Conservation (phyloP, 2,329 filamentous ascomycete genomes). For the Aplosporella prunicola region DNA sequence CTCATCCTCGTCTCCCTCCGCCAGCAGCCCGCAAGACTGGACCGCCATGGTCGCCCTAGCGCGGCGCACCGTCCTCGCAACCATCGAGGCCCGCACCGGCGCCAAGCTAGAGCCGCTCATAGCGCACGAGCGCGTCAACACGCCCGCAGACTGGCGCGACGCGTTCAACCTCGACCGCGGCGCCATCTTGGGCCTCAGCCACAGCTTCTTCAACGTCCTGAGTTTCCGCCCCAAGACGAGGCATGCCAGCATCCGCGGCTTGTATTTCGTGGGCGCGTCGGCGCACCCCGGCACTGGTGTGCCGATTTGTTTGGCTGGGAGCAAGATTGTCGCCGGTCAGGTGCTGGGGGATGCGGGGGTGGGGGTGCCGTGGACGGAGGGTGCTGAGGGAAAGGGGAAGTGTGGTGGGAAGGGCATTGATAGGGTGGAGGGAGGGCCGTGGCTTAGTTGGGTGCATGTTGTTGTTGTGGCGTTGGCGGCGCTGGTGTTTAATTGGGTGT, state of each 20-base stretch:
- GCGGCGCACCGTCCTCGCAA: slow-evolving; percentile 50
- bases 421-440: slow-evolving; percentile 13
- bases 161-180: slow-evolving; percentile 68
- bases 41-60: slow-evolving; percentile 49
- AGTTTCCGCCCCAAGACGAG: slow-evolving; percentile 54
- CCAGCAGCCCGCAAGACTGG: slow-evolving; percentile 49
- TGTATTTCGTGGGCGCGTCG: slow-evolving; percentile 67
- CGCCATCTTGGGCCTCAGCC: slow-evolving; percentile 61
- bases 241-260: slow-evolving; percentile 39
- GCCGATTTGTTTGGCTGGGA: slow-evolving; percentile 61
- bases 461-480: too few relatives aligned
- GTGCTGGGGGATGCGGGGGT: slow-evolving; percentile 34
- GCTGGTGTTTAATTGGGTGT: too few relatives aligned
- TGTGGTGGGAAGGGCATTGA: slow-evolving; percentile 11
- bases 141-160: slow-evolving; percentile 53
- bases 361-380: slow-evolving; percentile 31
- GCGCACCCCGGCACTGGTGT: slow-evolving; percentile 70
- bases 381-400: slow-evolving; percentile 12
- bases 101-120: slow-evolving; percentile 44
- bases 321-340: slow-evolving; percentile 51
- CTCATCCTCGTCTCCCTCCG: slow-evolving; percentile 30
- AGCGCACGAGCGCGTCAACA: slow-evolving; percentile 55
- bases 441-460: slow-evolving; percentile 15
- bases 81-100: slow-evolving; percentile 52
- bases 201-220: slow-evolving; percentile 66